Conservation (phyloP, 495 filamentous ascomycete genomes). For the Neurospora terricola region DNA sequence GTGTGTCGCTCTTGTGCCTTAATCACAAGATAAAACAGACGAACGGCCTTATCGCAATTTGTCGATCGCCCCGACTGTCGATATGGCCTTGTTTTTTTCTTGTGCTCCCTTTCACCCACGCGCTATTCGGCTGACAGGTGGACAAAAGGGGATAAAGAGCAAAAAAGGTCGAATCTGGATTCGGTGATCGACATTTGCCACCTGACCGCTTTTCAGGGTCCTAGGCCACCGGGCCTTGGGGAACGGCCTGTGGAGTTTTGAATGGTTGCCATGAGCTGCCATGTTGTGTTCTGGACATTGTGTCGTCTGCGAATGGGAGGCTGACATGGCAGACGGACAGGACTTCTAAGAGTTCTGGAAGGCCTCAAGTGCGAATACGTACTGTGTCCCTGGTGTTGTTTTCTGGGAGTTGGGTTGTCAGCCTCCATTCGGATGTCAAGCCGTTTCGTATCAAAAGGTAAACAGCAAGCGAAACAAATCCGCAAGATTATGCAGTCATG, state of each 20-base stretch:
- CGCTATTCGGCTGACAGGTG: not conserved
- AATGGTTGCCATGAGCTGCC: not conserved
- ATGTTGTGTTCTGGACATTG: not conserved
- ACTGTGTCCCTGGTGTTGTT: not conserved
- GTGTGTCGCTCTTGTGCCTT: not conserved
- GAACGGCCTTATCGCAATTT: not conserved
- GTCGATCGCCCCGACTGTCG: not conserved
- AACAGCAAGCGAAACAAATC: not conserved
- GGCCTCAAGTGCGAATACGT: not conserved
- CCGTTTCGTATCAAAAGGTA: not conserved
- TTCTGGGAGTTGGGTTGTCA: not conserved
- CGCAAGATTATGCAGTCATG: not conserved
- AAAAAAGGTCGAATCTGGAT: not conserved
- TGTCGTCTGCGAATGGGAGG: not conserved
- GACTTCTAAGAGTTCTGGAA: not conserved
- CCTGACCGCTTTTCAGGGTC: not conserved
- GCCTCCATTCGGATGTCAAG: not conserved
- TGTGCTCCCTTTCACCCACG: not conserved
- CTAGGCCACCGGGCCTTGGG: not conserved
- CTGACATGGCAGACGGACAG: not conserved
- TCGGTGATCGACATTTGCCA: not conserved
- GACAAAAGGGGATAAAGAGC: not conserved
- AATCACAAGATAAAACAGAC: not conserved
- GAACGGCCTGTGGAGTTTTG: not conserved
- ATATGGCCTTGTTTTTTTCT: not conserved